Evolutionary conservation across 139 green algal species (phyloP), one percentile per base, ranked within the genome.

Genomic region (Chlorella sp.): DNA sequence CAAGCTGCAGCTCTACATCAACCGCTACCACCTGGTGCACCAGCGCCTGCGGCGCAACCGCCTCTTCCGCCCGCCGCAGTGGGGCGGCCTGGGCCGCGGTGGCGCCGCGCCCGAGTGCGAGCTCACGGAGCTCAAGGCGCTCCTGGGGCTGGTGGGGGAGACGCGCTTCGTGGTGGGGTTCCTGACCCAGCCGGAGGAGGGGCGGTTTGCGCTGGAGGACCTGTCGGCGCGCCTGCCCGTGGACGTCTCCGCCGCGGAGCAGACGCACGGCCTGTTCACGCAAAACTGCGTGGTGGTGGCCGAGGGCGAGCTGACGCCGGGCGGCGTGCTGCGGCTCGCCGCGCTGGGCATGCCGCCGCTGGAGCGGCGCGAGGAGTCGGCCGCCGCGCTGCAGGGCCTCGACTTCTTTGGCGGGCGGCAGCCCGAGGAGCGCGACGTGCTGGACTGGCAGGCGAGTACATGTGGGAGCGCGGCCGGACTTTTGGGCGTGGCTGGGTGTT

Each of bases 201-300:
- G 88, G 11, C 53, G 77, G 45, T 92, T 90, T 71, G 82, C 86
- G 41, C 77, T 98, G 2, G 94, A 98, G 70, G 94, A 98, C 79
- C 61, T 89, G 29, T 89, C 83, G 2, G 91, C 83, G 5, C 60
- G 81, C 1, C 61, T 98, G 64, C 90, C 90, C 1, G 72, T 98
- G 11, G 92, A 98, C 82, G 73, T 98, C 2, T 78, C 70, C 2
- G 27, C 79, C 1, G 87, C 90, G 3, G 70, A 87, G 66, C 87
- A 85, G 1, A 81, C 89, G 0, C 76, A 72, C 17, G 93, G 93
- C 59, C 77, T 96, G 36, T 93, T 91, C 67, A 95, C 90, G 85
- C 92, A 97, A 65, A 97, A 97, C 80, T 94, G 88, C 74, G 85
- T 97, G 29, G 93, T 97, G 29, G 86, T 97, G n/a, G 91, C 90